Base-by-base conservation (phyloP, 768 basidiomycete genomes). In the Tricholoma terreum region DNA sequence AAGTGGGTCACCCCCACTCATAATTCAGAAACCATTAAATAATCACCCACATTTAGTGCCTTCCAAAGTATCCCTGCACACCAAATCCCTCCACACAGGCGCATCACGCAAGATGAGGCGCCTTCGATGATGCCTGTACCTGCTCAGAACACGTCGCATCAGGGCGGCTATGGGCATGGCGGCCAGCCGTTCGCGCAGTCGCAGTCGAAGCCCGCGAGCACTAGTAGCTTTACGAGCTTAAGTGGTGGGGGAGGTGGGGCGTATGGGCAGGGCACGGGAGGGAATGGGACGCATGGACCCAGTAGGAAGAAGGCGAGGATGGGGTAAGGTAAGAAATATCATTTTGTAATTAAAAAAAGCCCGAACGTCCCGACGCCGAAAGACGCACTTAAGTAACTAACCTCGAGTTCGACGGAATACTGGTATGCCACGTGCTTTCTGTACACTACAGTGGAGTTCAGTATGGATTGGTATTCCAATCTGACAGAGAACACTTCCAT, bases 51-150 rank as follows among this genome's bases (percentile, higher is more conserved):
- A 24, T 34, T 36, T 59, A 95, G 91, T 65, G 92, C 89, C 0
- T 95, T 96, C 70, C 80, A 86, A 38, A 76, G 80, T 3, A 78
- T 88, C 17, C 77, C 79, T 0, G 65, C 81, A 1, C 79, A 83
- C 52, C 88, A 92, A 61, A 79, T 86, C 11, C 95, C 94, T 33
- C 95, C 95, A 0, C 86, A 86, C 38, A 79, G 94, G 30, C 84
- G 94, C 40, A 95, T 98, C 52, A 90, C 94, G 1, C 89, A 93
- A 65, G 96, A 98, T 67, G 94, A 98, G 36, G 91, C 89, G 6
- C 89, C 90, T 0, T 90, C 88, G 0, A 91, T 92, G 90, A 84
- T 92, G 74, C 86, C 86, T 22, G 69, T 83, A 17, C 82, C 84
- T 17, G 71, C 80, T 7, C 75, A 73, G 55, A 75, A 75, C 58